Percentiles rank a stretch among this genome's conserved stretches.
Evolutionary conservation across 129 eudicot genomes (phyloP).

Genomic region (Flaveria bidentis): DNA sequence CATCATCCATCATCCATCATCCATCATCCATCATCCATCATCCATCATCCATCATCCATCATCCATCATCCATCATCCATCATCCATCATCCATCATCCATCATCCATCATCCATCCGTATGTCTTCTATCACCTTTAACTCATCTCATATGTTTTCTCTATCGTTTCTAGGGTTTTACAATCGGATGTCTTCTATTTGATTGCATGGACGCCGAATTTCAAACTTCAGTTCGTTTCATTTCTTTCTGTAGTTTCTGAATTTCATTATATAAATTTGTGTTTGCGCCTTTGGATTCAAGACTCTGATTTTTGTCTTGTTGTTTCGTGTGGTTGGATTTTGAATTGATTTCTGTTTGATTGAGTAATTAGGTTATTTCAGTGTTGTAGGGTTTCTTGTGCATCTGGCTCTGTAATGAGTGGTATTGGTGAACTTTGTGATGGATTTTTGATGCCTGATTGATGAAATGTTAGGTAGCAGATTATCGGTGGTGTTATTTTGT

Average conservation of each 20-base stretch:
- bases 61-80: not conserved
- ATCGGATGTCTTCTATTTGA: conserved; percentile 5
- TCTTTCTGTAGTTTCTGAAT: not conserved
- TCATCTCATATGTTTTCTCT: not conserved
- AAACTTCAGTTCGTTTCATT: conserved; percentile 20
- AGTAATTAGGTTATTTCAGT: conserved; percentile 12
- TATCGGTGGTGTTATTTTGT: not conserved
- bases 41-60: not conserved
- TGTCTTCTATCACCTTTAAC: not conserved
- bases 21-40: too few relatives aligned
- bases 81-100: too few relatives aligned
- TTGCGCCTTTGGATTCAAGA: conserved; percentile 9
- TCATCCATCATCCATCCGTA: conserved; percentile 8
- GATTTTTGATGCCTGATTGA: not conserved
- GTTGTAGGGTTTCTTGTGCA: not conserved
- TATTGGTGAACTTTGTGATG: too few relatives aligned
- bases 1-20: not conserved
- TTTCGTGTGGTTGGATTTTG: conserved; percentile 7
- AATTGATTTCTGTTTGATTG: not conserved
- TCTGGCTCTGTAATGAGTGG: too few relatives aligned
- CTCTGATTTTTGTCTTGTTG: not conserved
- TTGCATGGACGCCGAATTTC: conserved; percentile 19
- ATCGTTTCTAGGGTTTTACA: conserved; percentile 41
- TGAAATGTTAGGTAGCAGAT: not conserved
- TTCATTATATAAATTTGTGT: conserved; percentile 3